Percentiles rank a stretch among this genome's conserved stretches.
Conservation (phyloP, 1,284 basidiomycete genomes). For the Fomitopsis betulina region DNA sequence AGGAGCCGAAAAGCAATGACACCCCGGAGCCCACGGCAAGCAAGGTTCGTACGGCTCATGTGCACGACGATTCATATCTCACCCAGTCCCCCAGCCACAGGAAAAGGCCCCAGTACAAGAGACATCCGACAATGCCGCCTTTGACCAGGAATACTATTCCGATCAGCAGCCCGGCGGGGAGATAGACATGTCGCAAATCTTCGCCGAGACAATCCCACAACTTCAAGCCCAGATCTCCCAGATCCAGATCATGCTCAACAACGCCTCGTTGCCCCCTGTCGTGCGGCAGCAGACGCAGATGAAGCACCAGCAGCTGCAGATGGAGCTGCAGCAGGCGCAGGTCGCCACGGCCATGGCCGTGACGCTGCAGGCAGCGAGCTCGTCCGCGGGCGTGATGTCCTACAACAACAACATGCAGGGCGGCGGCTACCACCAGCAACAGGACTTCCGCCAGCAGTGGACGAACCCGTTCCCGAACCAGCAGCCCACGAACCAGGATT, state of each 20-base stretch:
- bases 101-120: constrained; percentile 2
- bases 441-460: constrained; percentile 38
- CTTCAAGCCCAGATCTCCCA: constrained; percentile 77
- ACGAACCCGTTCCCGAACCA: constrained; percentile 55
- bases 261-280: constrained; percentile 60
- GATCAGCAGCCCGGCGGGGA: constrained; percentile 56
- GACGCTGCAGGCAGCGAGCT: constrained; percentile 40
- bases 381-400: constrained; percentile 14
- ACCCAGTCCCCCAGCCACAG: background rate
- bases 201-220: constrained; percentile 68
- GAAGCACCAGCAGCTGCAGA: constrained; percentile 72
- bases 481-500: constrained; percentile 63
- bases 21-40: constrained; percentile 4
- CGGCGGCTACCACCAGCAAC: constrained; percentile 27
- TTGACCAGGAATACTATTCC: constrained; percentile 57
- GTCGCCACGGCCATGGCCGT: constrained; percentile 54
- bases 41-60: constrained; percentile 6
- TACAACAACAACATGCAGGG: constrained; percentile 17
- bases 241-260: constrained; percentile 71
- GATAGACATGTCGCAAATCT: constrained; percentile 66
- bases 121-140: constrained; percentile 10
- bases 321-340: constrained; percentile 74
- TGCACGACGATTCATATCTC: background rate
- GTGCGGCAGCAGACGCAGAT: constrained; percentile 76
- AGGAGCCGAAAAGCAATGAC: constrained; percentile 8